Evolutionary conservation across 768 basidiomycete species (phyloP).

Genomic region (Kwoniella dejecticola): DNA sequence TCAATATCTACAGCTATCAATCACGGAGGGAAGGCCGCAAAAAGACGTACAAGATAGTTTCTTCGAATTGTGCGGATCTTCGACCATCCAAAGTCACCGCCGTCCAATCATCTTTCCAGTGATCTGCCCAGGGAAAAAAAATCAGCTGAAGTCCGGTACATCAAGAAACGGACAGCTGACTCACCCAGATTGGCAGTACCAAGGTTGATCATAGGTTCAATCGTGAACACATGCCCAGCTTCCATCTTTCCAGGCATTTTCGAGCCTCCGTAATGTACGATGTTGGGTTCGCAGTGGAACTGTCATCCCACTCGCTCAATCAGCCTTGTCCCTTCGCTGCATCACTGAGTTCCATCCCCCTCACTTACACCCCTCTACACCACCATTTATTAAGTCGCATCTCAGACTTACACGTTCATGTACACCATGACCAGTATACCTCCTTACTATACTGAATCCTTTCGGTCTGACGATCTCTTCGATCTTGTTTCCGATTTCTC

Average conservation of each 20-base stretch:
- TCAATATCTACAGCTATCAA: no score
- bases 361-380: conserved; percentile 4
- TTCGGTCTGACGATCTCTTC: conserved; percentile 81
- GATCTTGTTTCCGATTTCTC: conserved; percentile 56
- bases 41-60: conserved; percentile 79
- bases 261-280: conserved; percentile 93
- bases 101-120: conserved; percentile 92
- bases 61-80: conserved; percentile 93
- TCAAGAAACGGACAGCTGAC: neutral
- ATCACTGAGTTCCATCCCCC: no score
- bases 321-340: conserved; percentile 2
- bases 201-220: conserved; percentile 89
- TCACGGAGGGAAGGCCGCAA: neutral
- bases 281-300: conserved; percentile 82
- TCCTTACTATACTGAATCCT: conserved; percentile 86
- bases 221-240: conserved; percentile 63
- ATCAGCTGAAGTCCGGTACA: neutral
- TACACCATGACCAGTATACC: conserved; percentile 89
- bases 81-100: conserved; percentile 89
- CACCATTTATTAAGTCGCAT: neutral
- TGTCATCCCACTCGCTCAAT: conserved; percentile 44
- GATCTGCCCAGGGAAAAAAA: conserved; percentile 17
- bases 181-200: conserved; percentile 60
- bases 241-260: conserved; percentile 93
- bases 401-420: conserved; percentile 61